A percentile compares a stretch with the other conserved stretches of the same genome.
phyloP scores from a whole-genome alignment of 805 yeast species.

The Candida easanensis region DNA sequence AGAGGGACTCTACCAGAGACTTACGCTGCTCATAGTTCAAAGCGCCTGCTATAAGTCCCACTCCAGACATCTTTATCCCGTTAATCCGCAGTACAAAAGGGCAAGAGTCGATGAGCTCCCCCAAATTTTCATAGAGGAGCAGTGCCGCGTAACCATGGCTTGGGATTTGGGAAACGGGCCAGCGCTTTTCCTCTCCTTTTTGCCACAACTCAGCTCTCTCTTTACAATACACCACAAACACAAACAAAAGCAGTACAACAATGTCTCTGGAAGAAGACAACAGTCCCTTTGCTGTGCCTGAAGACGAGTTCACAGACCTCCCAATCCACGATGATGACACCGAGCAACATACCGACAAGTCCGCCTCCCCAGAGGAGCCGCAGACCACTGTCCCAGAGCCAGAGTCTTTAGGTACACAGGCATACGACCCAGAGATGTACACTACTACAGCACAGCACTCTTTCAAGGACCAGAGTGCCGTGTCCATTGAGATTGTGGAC shows the following conservation, averaged over 20 bases:
- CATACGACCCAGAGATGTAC: constrained; percentile 29
- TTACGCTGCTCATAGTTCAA: neutral
- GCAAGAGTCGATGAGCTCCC: neutral
- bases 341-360: constrained; percentile 1
- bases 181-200: neutral
- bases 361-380: neutral
- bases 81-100: too few relatives aligned
- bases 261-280: constrained; percentile 27
- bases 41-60: neutral
- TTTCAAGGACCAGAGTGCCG: constrained; percentile 19
- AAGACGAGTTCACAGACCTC: constrained; percentile 28
- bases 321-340: constrained; percentile 22
- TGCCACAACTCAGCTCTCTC: too few relatives aligned
- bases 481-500: constrained; percentile 53
- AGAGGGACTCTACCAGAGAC: constrained; percentile 1
- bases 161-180: neutral
- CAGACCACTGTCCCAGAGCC: neutral
- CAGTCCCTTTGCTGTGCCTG: constrained; percentile 23
- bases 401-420: constrained; percentile 17
- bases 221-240: neutral
- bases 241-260: neutral
- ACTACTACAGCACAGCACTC: constrained; percentile 20
- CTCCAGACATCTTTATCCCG: neutral
- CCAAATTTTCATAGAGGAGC: neutral
- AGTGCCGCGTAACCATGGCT: neutral